Conservation (phyloP, 192 early-diverging fungal species). For the Mortierella antarctica region DNA sequence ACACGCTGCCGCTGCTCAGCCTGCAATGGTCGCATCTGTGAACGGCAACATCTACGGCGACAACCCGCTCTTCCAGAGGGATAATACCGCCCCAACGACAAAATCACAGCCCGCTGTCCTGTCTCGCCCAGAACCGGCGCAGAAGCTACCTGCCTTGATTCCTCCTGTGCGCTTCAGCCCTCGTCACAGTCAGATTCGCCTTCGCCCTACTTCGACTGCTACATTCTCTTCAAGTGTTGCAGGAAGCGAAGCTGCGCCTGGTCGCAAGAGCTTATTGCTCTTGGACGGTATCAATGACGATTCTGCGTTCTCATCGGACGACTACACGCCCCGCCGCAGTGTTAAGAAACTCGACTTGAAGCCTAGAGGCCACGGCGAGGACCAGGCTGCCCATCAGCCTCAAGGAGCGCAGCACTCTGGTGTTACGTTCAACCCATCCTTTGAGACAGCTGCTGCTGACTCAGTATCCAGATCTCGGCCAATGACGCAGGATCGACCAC, state of each 20-base stretch:
- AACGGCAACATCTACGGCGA: constrained; percentile 90
- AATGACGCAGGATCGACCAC: neutral
- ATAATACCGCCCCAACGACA: constrained; percentile 53
- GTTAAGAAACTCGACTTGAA: constrained; percentile 80
- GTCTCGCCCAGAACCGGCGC: constrained; percentile 50
- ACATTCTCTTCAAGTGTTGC: constrained; percentile 49
- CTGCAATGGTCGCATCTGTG: constrained; percentile 76
- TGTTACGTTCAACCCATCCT: constrained; percentile 48
- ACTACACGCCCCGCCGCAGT: constrained; percentile 76
- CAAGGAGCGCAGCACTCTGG: constrained; percentile 7
- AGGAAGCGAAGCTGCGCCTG: constrained; percentile 29
- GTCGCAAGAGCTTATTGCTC: constrained; percentile 48
- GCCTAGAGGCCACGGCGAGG: constrained; percentile 15
- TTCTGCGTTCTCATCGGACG: constrained; percentile 68
- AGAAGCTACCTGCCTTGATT: constrained; percentile 77
- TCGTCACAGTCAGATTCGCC: constrained; percentile 65
- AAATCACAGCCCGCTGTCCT: constrained; percentile 36
- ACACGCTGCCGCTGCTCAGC: constrained; percentile 56
- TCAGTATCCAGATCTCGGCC: constrained; percentile 16
- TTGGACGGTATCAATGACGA: constrained; percentile 51
- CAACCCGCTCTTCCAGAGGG: constrained; percentile 81
- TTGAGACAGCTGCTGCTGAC: constrained; percentile 40
- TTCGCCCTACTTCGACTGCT: constrained; percentile 39
- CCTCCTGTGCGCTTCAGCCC: constrained; percentile 83
- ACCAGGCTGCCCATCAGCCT: constrained; percentile 11